Percentiles rank a stretch among this genome's conserved stretches.
Evolutionary conservation across 192 early-diverging fungal species (phyloP).

Genomic region (Backusella tarrabulga): DNA sequence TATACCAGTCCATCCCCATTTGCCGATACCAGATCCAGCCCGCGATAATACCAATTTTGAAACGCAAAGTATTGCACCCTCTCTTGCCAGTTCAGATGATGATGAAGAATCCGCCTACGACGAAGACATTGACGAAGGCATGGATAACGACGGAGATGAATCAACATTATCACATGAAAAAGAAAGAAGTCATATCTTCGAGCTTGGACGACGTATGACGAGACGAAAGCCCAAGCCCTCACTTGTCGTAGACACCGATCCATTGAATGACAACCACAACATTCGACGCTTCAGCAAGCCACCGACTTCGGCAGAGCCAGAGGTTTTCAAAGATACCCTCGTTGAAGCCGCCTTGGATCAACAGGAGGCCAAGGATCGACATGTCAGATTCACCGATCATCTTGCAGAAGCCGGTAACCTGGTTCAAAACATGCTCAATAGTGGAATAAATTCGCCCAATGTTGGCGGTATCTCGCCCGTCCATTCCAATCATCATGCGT

Average conservation of each 20-base stretch:
- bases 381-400: constrained; percentile 28
- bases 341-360: constrained; percentile 26
- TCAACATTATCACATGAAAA: background rate
- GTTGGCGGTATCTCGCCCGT: background rate
- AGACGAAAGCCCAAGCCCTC: background rate
- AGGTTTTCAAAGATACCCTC: constrained; percentile 2
- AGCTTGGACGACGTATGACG: background rate
- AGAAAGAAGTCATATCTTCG: background rate
- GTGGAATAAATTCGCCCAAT: background rate
- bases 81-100: background rate
- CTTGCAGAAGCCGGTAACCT: constrained; percentile 26
- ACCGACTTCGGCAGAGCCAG: background rate
- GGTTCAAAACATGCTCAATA: constrained; percentile 26
- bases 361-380: constrained; percentile 21
- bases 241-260: background rate
- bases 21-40: background rate
- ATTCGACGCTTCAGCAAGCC: constrained; percentile 1
- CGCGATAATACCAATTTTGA: background rate
- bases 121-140: background rate
- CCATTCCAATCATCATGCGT: background rate
- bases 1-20: background rate
- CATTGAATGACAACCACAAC: background rate
- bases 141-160: background rate
- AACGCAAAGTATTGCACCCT: background rate
- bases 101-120: background rate